A percentile compares a stretch with the other conserved stretches of the same genome.
phyloP scores from a whole-genome alignment of 345 rosid genomes.

The Citrus inodora region DNA sequence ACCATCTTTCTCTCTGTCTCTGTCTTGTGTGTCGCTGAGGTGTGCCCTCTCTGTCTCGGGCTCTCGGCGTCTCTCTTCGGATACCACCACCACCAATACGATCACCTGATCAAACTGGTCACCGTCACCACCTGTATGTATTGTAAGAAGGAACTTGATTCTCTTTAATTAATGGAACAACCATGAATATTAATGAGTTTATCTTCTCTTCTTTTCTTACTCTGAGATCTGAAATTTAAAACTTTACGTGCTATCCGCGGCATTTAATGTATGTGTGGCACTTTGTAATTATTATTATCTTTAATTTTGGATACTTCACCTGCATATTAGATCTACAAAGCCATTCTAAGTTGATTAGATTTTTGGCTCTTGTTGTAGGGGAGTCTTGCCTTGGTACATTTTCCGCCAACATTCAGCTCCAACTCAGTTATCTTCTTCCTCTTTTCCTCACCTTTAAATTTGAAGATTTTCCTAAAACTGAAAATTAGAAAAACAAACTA shows the following conservation, averaged over 20 bases:
- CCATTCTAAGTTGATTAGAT: not conserved
- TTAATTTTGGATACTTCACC: not conserved
- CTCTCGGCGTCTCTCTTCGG: conserved; percentile 4
- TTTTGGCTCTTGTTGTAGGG: conserved; percentile 3
- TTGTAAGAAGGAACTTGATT: not conserved
- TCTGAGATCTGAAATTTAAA: conserved; percentile 9
- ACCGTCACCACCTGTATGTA: not conserved
- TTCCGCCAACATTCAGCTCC: conserved; percentile 2
- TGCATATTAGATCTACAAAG: not conserved
- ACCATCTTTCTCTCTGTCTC: not conserved
- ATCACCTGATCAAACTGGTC: too few species aligned
- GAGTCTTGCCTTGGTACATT: not conserved
- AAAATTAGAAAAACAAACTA: not conserved
- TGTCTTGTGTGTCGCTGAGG: not conserved
- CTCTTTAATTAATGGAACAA: not conserved
- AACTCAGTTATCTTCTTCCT: not conserved
- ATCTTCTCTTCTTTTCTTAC: not conserved
- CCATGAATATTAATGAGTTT: not conserved
- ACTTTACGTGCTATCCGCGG: not conserved
- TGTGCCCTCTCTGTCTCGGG: not conserved
- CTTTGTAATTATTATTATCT: not conserved
- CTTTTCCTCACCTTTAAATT: not conserved
- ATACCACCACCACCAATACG: not conserved
- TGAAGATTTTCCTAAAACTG: not conserved
- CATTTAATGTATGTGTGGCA: not conserved